Evolutionary conservation across 177 flowering plant species (phyloP), one percentile per base, ranked within the genome.

Genomic region (Vitis hybrid): DNA sequence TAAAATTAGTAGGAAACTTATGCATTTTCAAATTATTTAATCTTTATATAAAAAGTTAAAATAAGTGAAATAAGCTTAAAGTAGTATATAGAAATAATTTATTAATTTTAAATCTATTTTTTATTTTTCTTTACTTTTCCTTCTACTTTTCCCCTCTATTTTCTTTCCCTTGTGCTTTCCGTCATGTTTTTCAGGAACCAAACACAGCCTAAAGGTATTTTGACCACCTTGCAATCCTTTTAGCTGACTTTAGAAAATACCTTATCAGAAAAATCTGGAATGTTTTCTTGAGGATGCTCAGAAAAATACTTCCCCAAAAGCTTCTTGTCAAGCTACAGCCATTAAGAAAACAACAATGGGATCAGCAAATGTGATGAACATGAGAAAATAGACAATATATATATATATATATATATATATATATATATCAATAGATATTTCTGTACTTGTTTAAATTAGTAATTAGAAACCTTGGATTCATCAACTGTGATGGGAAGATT

Each of bases 261-360:
- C 97, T 94, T 94, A 75, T 94, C 97, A 68, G 84, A 71, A 84
- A 92, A 94, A n/a, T 89, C 90, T 64, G 98, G 98, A 35, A 94
- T 88, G 49, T 89, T 70, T 59, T 87, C 88, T 11, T 71, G 81
- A 61, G 81, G 92, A 81, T 94, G 91, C 67, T 86, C 78, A n/a
- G 58, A 84, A 81, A 94, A 92, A 74, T 81, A 91, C 69, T 70
- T 86, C 82, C 79, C 83, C 77, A 94, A 69, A 74, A 94, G 89
- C 71, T 77, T 84, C 62, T 87, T 85, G 81, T 94, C 98, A 78
- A 94, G 92, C 98, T 94, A 72, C 73, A 81, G 66, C 60, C 71
- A 71, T 52, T 50, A 74, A 65, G 73, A 72, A n/a, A 18, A 68
- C 52, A 58, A 40, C 10, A 49, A n/a, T 1, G 7, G 12, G 19